These are phyloP conservation scores for Tolypocladium guangdongense DNA, from an alignment of 2,329 filamentous ascomycete species.

Conservation along the genomic window DNA sequence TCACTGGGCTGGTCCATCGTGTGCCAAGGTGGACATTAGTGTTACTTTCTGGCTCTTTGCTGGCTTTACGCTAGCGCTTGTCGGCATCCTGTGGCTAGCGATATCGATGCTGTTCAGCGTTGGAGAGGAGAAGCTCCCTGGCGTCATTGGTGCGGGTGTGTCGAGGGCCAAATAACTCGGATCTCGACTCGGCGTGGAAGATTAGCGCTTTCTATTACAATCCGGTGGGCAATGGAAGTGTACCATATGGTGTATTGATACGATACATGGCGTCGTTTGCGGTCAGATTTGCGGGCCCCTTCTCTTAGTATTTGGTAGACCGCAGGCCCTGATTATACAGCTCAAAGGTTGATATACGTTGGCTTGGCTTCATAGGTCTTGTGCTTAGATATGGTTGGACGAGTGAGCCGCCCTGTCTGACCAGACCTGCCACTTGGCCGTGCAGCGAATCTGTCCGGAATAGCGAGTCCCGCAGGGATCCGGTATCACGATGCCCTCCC, in stretches of 20 bases:
- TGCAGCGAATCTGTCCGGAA: background rate
- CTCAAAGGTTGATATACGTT: background rate
- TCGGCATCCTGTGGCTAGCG: constrained; percentile 56
- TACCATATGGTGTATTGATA: constrained; percentile 1
- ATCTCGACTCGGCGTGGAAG: background rate
- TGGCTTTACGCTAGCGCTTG: constrained; percentile 59
- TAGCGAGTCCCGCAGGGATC: background rate
- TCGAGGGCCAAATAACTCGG: constrained; percentile 50
- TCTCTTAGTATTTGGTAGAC: background rate
- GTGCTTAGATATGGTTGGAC: background rate
- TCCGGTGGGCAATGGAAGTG: background rate
- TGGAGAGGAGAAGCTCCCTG: constrained; percentile 78
- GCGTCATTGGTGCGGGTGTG: constrained; percentile 93
- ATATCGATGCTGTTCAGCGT: constrained; percentile 74
- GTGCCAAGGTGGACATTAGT: constrained; percentile 86
- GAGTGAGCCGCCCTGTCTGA: background rate
- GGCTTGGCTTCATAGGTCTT: background rate
- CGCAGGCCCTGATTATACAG: background rate
- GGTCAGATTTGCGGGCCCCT: background rate
- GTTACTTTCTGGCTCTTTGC: constrained; percentile 80
- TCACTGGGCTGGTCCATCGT: constrained; percentile 75
- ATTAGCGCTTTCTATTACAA: background rate
- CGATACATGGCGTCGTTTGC: constrained; percentile 1
- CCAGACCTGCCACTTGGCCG: background rate
- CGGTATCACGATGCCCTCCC: too few species aligned